Evolutionary conservation across 1,284 basidiomycete genomes (phyloP).

Genomic region (Takashimella koratensis): DNA sequence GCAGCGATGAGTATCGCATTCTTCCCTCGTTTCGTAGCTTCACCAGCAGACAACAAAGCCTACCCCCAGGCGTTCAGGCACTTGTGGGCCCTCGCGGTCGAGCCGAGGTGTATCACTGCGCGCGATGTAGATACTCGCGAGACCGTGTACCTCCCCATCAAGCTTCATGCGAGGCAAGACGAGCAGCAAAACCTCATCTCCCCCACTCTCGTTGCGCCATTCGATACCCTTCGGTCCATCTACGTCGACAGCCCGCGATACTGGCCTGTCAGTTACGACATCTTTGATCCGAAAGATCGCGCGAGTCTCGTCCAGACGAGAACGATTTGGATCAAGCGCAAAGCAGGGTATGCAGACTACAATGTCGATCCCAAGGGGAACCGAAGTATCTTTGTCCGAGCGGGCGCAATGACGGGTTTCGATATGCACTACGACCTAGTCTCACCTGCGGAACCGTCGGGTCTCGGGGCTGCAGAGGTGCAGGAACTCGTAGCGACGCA

Average conservation of each 20-base stretch:
- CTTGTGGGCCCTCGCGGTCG: constrained; percentile 91
- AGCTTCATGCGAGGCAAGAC: constrained; percentile 62
- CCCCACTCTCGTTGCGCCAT: constrained; percentile 84
- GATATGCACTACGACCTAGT: constrained; percentile 71
- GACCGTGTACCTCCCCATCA: constrained; percentile 85
- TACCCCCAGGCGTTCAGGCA: constrained; percentile 92
- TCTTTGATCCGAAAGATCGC: constrained; percentile 64
- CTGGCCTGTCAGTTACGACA: constrained; percentile 83
- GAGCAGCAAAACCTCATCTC: constrained; percentile 73
- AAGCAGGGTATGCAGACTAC: constrained; percentile 88
- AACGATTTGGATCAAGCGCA: constrained; percentile 85
- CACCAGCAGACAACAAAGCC: constrained; percentile 80
- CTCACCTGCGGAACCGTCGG: constrained; percentile 59
- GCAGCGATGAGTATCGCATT: constrained; percentile 85
- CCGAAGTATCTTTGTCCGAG: constrained; percentile 76
- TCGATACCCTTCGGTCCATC: constrained; percentile 72
- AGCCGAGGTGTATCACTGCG: constrained; percentile 86
- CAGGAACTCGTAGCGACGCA: constrained; percentile 79
- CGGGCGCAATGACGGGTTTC: constrained; percentile 70
- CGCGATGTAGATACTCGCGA: constrained; percentile 86
- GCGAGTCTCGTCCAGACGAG: constrained; percentile 67
- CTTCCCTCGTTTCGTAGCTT: constrained; percentile 78
- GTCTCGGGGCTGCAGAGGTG: constrained; percentile 63
- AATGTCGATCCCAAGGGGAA: constrained; percentile 88
- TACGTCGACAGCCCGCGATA: constrained; percentile 87